Evolutionary conservation across 345 rosid species (phyloP), one percentile per base, ranked within the genome.

Genomic region (Arabis hirsuta): DNA sequence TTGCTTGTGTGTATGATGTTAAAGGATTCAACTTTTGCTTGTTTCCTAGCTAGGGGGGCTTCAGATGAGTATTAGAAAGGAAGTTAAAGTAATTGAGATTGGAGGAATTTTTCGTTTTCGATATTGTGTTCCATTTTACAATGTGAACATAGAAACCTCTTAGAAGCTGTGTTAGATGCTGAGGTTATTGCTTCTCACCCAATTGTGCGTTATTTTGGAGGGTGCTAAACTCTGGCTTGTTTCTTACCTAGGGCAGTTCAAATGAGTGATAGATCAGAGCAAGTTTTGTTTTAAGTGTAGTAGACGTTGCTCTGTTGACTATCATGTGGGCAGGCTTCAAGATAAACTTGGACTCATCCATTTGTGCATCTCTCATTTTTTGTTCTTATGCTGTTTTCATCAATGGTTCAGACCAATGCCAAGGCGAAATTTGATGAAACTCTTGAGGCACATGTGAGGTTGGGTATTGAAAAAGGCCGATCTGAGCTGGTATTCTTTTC

Each of bases 381-480:
- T 2, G 9, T 77, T 56, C 66, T 36, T 31, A 74, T 38, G 27
- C 11, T 56, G 55, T 6, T 69, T 60, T 12, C 2, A 39, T 12
- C 44, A 57, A 65, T 74, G 78, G 67, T 81, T 65, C 85, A 95
- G 99, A 87, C 82, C 38, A 87, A 81, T 82, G 91, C 90, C 42
- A 86, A 80, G 68, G 83, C 82, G 0, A 87, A 82, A 0, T 95
- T 95, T 61, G 89, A 88, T 67, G 99, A 95, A 81, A 95, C 96
- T 67, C 47, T 91, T 74, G 99, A 95, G 78, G 97, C 96, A 3
- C 99, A 95, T 65, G 99, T 86, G 22, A 78, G 85, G 58, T 78
- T 91, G 79, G 96, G 89, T 20, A 88, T 95, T 22, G 87, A 84
- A 38, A 83, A 79, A 63, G 85, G 87, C 64, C 88, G 96, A 62